These are phyloP conservation scores for Limonium bicolor DNA, from an alignment of 148 eudicot genomes.

Conservation along the genomic window DNA sequence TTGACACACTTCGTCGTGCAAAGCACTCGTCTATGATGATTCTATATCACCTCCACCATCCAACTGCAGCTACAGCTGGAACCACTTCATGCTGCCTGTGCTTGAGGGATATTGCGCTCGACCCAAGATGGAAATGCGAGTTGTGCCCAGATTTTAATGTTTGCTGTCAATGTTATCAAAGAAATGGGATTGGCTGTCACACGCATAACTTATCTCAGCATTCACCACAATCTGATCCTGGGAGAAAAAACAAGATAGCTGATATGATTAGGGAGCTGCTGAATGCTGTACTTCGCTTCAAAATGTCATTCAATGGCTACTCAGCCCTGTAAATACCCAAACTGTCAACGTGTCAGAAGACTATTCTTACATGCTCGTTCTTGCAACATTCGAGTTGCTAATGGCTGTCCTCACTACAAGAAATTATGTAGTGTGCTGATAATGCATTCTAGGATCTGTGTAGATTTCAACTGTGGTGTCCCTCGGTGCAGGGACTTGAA, in stretches of 20 bases:
- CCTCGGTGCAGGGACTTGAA: slow-evolving; percentile 60
- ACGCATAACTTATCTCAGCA: slow-evolving; percentile 18
- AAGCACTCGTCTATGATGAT: slow-evolving; percentile 94
- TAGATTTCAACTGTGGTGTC: slow-evolving; percentile 30
- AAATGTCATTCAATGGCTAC: slow-evolving; percentile 15
- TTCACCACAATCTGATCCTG: slow-evolving; percentile 4
- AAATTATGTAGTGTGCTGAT: slow-evolving; percentile 26
- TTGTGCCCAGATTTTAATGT: slow-evolving; percentile 34
- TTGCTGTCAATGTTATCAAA: slow-evolving; percentile 36
- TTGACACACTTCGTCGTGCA: slow-evolving; percentile 72
- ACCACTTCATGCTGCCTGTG: slow-evolving; percentile 30
- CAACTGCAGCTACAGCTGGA: slow-evolving; percentile 10
- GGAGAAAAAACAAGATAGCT: slow-evolving; percentile 7
- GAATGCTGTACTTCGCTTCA: slow-evolving; percentile 30
- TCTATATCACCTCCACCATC: slow-evolving; percentile 52
- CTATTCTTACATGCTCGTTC: slow-evolving; percentile 30
- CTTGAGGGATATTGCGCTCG: slow-evolving; percentile 19
- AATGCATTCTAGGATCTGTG: slow-evolving; percentile 39
- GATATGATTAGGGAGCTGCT: slow-evolving; percentile 18
- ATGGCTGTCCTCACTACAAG: slow-evolving; percentile 31
- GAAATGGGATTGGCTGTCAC: slow-evolving; percentile 25
- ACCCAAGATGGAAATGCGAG: slow-evolving; percentile 37
- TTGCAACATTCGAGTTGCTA: slow-evolving; percentile 23
- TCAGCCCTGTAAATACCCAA: slow-evolving; percentile 29
- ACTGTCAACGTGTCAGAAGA: slow-evolving; percentile 20